Percentiles rank a stretch among this genome's conserved stretches.
Evolutionary conservation across 1,284 basidiomycete genomes (phyloP).

Genomic region (Leccinum pachyderme): DNA sequence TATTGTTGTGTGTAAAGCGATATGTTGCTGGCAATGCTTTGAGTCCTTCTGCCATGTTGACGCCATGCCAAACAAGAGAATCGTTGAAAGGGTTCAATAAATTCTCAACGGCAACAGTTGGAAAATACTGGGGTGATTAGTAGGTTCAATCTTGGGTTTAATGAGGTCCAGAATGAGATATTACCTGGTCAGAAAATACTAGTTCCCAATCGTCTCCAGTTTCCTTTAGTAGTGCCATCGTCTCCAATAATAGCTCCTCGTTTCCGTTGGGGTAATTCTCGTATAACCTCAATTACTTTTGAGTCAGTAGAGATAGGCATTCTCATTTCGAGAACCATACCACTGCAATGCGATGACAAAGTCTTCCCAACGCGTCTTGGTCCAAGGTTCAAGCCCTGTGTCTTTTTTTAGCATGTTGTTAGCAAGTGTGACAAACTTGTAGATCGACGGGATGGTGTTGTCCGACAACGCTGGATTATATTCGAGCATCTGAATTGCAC

Average conservation of each 20-base stretch:
- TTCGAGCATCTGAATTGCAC: slow-evolving; percentile 5
- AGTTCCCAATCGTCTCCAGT: slow-evolving; percentile 1
- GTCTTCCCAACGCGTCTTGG: slow-evolving; percentile 57
- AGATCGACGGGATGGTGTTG: slow-evolving; percentile 31
- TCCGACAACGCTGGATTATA: slow-evolving; percentile 1
- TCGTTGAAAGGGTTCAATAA: slow-evolving; percentile 33
- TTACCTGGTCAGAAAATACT: slow-evolving; percentile 2
- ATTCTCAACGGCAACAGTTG: slow-evolving; percentile 28
- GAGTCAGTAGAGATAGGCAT: not conserved
- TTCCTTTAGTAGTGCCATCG: not conserved
- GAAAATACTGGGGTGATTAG: slow-evolving; percentile 3
- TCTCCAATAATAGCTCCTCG: not conserved
- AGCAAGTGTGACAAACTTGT: slow-evolving; percentile 52
- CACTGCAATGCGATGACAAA: slow-evolving; percentile 55
- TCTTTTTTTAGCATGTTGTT: slow-evolving; percentile 55
- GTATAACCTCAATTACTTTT: slow-evolving; percentile 1
- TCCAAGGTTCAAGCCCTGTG: slow-evolving; percentile 52
- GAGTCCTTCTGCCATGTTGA: slow-evolving; percentile 58
- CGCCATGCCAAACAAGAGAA: slow-evolving; percentile 39
- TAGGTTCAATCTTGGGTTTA: not conserved
- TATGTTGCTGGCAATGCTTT: slow-evolving; percentile 56
- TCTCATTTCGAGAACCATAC: slow-evolving; percentile 21
- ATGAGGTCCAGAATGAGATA: not conserved
- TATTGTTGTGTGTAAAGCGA: slow-evolving; percentile 49
- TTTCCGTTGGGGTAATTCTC: slow-evolving; percentile 4